These are phyloP conservation scores for Metschnikowia borealis DNA, from an alignment of 805 yeast species.

Conservation along the genomic window DNA sequence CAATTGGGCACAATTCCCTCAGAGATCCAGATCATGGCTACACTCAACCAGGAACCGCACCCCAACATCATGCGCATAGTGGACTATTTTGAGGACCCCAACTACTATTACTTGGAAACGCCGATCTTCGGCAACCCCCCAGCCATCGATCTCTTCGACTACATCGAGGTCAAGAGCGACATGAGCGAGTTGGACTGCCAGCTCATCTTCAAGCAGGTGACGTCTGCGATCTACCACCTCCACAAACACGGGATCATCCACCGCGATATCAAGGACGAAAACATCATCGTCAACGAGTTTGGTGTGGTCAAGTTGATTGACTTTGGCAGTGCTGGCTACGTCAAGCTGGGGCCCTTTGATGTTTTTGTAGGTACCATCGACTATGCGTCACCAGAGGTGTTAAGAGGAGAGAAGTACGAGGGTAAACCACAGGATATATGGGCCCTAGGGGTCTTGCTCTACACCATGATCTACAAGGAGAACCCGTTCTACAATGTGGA, in stretches of 20 bases:
- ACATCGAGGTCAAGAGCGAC: conserved; percentile 78
- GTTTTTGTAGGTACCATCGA: conserved; percentile 97
- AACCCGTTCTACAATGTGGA: conserved; percentile 95
- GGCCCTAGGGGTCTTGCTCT: conserved; percentile 90
- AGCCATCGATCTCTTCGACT: conserved; percentile 88
- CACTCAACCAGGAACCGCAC: conserved; percentile 72
- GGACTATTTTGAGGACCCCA: conserved; percentile 90
- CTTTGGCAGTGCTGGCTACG: conserved; percentile 93
- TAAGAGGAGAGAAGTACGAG: conserved; percentile 81
- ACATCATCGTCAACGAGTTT: conserved; percentile 78
- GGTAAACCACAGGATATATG: conserved; percentile 96
- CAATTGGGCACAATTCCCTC: conserved; percentile 89
- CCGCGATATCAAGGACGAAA: conserved; percentile 93
- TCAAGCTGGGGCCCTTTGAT: conserved; percentile 89
- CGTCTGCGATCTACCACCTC: conserved; percentile 72
- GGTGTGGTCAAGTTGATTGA: conserved; percentile 85
- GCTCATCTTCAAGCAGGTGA: conserved; percentile 74
- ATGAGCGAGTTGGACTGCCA: conserved; percentile 79
- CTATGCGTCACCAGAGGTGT: conserved; percentile 96
- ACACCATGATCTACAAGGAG: conserved; percentile 87
- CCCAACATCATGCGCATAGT: conserved; percentile 81
- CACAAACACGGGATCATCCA: conserved; percentile 88
- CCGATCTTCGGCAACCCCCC: conserved; percentile 88
- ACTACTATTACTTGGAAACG: conserved; percentile 85
- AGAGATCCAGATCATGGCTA: conserved; percentile 91